phyloP scores from a whole-genome alignment of 2,329 filamentous ascomycete species.

The Alternaria triticina region DNA sequence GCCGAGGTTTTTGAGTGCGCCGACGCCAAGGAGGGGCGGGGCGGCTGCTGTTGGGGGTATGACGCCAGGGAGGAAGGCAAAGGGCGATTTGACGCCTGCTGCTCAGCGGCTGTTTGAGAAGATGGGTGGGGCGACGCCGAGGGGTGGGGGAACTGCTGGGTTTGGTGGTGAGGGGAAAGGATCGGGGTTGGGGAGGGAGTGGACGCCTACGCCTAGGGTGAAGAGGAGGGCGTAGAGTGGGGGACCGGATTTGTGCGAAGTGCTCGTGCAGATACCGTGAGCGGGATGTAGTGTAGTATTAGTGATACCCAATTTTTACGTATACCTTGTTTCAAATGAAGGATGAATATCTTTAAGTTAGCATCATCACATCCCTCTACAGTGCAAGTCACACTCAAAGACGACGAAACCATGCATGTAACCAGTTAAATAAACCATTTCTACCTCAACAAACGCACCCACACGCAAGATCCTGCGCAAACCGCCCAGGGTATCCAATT shows the following conservation, averaged over 20 bases:
- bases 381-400: background rate
- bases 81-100: conserved; percentile 72
- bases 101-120: conserved; percentile 61
- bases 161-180: conserved; percentile 20
- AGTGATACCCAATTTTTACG: background rate
- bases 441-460: background rate
- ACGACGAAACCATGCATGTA: background rate
- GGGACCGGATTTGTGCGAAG: conserved; percentile 24
- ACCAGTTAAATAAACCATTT: background rate
- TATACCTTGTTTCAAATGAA: background rate
- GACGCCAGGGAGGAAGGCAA: conserved; percentile 54
- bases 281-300: background rate
- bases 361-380: too few species aligned
- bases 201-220: conserved; percentile 40
- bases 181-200: conserved; percentile 23
- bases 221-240: conserved; percentile 2
- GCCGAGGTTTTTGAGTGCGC: conserved; percentile 73
- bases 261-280: conserved; percentile 28
- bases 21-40: conserved; percentile 67
- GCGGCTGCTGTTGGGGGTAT: conserved; percentile 43
- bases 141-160: conserved; percentile 17
- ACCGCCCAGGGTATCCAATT: background rate
- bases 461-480: background rate
- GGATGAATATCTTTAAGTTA: background rate
- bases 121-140: conserved; percentile 47